Percentiles rank a stretch among this genome's conserved stretches.
phyloP scores from a whole-genome alignment of 345 rosid genomes.

The Citrus glauca region DNA sequence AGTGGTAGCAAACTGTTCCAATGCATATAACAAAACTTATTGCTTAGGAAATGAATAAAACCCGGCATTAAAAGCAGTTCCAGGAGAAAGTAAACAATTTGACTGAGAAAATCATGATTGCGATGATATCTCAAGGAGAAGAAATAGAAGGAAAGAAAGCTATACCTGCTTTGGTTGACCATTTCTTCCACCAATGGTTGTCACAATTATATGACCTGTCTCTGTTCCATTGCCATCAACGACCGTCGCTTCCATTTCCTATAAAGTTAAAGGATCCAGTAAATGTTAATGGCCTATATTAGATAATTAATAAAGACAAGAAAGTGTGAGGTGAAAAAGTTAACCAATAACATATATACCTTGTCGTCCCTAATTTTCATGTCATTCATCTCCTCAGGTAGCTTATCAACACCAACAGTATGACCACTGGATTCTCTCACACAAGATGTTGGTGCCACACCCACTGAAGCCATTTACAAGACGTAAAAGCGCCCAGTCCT shows the following conservation, averaged over 20 bases:
- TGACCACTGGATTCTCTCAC: slow-evolving; percentile 51
- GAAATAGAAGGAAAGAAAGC: not conserved
- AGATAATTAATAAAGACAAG: not conserved
- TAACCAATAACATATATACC: slow-evolving; percentile 22
- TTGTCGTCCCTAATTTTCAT: slow-evolving; percentile 83
- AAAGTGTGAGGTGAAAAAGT: not conserved
- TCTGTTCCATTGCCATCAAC: slow-evolving; percentile 90
- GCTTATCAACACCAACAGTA: slow-evolving; percentile 51
- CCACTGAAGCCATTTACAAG: slow-evolving; percentile 68
- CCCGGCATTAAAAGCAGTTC: not conserved
- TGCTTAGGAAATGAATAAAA: not conserved
- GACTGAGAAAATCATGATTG: not conserved
- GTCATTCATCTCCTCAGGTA: slow-evolving; percentile 83
- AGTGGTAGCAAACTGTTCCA: not conserved
- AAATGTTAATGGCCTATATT: not conserved
- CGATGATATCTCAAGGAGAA: not conserved
- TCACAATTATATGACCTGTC: slow-evolving; percentile 92
- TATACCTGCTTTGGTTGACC: slow-evolving; percentile 95
- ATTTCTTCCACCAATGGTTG: slow-evolving; percentile 94
- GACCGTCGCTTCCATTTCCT: slow-evolving; percentile 94
- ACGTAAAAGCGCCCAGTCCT: slow-evolving; percentile 13
- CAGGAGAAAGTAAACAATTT: not conserved
- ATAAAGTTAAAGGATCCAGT: slow-evolving; percentile 15
- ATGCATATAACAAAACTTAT: not conserved
- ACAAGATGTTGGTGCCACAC: slow-evolving; percentile 49